Evolutionary conservation across 129 eudicot genomes (phyloP).

Genomic region (Tanacetum coccineum): DNA sequence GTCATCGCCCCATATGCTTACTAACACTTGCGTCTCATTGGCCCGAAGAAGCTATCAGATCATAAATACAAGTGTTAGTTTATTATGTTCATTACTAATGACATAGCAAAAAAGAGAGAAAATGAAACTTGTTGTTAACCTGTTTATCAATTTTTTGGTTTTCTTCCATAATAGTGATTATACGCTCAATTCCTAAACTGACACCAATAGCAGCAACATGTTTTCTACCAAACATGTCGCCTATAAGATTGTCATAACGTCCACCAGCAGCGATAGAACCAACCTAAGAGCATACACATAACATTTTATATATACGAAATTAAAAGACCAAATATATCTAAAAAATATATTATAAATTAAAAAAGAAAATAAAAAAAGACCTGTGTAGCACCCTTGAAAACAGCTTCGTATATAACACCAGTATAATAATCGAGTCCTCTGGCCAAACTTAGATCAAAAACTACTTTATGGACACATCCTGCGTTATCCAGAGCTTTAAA

Average conservation of each 20-base stretch:
- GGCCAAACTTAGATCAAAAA: constrained; percentile 85
- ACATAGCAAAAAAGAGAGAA: constrained; percentile 4
- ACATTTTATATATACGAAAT: background rate
- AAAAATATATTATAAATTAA: background rate
- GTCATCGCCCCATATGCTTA: constrained; percentile 66
- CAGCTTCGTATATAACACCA: constrained; percentile 90
- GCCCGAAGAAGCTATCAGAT: constrained; percentile 49
- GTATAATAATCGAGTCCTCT: constrained; percentile 96
- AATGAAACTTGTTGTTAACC: constrained; percentile 26
- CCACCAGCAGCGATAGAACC: constrained; percentile 99
- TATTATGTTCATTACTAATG: background rate
- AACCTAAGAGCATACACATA: constrained; percentile 33
- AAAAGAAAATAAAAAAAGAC: constrained; percentile 17
- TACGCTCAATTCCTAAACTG: too few relatives aligned
- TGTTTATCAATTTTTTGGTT: too few relatives aligned
- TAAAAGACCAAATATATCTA: background rate
- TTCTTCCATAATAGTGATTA: too few relatives aligned
- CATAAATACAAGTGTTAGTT: background rate
- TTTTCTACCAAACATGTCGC: constrained; percentile 72
- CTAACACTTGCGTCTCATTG: constrained; percentile 71
- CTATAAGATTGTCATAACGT: constrained; percentile 84
- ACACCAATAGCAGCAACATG: too few relatives aligned
- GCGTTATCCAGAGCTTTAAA: constrained; percentile 65
- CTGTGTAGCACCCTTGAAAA: constrained; percentile 82
- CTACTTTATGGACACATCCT: constrained; percentile 52